These are phyloP conservation scores for Aschersonia sp. DNA, from an alignment of 2,329 filamentous ascomycete genomes.

Conservation along the genomic window DNA sequence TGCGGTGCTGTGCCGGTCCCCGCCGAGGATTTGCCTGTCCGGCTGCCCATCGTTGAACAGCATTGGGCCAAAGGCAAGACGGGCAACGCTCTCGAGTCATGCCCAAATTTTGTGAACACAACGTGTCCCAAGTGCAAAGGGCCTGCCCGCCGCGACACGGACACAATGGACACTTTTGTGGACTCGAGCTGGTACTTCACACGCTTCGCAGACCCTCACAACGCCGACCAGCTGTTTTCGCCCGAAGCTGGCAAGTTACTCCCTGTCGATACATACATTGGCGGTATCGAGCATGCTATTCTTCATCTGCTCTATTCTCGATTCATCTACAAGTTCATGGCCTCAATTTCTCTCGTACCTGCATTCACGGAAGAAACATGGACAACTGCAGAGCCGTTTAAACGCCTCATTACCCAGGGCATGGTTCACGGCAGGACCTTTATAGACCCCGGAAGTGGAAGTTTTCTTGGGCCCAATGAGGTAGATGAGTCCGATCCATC, in stretches of 20 bases:
- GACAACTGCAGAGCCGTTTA: conserved; percentile 57
- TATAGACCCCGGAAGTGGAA: conserved; percentile 56
- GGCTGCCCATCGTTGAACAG: conserved; percentile 52
- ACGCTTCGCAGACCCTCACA: conserved; percentile 60
- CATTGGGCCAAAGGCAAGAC: conserved; percentile 54
- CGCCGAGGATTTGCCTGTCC: conserved; percentile 59
- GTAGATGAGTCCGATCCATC: conserved; percentile 45
- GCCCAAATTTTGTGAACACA: conserved; percentile 59
- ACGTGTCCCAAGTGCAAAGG: conserved; percentile 59
- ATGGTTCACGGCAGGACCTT: conserved; percentile 89
- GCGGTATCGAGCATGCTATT: conserved; percentile 83
- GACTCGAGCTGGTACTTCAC: conserved; percentile 92
- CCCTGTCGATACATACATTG: conserved; percentile 78
- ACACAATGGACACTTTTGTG: conserved; percentile 95
- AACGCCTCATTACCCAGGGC: conserved; percentile 69
- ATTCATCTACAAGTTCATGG: conserved; percentile 80
- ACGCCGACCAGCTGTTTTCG: conserved; percentile 45
- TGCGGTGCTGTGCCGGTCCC: conserved; percentile 75
- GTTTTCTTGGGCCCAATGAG: conserved; percentile 64
- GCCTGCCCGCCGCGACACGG: conserved; percentile 66
- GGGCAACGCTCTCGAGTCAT: conserved; percentile 64
- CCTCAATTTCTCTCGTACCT: conserved; percentile 35
- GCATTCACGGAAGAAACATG: conserved; percentile 17
- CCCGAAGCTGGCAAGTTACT: conserved; percentile 42
- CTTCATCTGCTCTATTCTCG: conserved; percentile 78